Conservation (phyloP, 305 asterid genomes). For the Stenogyne calaminthoides region DNA sequence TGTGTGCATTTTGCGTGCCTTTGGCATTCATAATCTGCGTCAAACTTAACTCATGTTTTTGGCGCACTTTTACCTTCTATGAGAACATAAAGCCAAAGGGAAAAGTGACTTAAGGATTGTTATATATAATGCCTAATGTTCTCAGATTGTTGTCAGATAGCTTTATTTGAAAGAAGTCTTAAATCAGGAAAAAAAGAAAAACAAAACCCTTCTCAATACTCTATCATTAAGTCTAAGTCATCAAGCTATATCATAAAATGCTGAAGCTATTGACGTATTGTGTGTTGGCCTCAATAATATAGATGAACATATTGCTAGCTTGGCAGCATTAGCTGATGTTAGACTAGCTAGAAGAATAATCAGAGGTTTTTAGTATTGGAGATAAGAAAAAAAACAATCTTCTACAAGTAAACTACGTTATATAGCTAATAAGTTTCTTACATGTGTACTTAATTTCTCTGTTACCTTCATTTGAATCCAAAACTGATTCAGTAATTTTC, state of each 20-base stretch:
- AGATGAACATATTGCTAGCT: conserved; percentile 12
- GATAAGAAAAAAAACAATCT: neutral
- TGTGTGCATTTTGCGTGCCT: conserved; percentile 13
- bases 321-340: too few species aligned
- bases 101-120: neutral
- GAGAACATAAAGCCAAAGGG: conserved; percentile 7
- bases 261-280: neutral
- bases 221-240: neutral
- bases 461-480: conserved; percentile 10
- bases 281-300: conserved; percentile 15
- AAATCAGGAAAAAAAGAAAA: neutral
- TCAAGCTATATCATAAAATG: conserved; percentile 21
- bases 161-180: conserved; percentile 21
- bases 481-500: conserved; percentile 14
- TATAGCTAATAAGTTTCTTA: neutral
- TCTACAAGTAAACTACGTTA: conserved; percentile 5
- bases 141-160: neutral
- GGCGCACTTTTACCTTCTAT: conserved; percentile 7
- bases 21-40: conserved; percentile 17
- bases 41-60: neutral
- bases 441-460: conserved; percentile 14
- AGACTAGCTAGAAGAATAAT: neutral
- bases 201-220: neutral
- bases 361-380: neutral
- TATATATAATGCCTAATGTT: neutral